These are phyloP conservation scores for Sclerotiophoma versabilis DNA, from an alignment of 2,329 filamentous ascomycete genomes.

Conservation along the genomic window DNA sequence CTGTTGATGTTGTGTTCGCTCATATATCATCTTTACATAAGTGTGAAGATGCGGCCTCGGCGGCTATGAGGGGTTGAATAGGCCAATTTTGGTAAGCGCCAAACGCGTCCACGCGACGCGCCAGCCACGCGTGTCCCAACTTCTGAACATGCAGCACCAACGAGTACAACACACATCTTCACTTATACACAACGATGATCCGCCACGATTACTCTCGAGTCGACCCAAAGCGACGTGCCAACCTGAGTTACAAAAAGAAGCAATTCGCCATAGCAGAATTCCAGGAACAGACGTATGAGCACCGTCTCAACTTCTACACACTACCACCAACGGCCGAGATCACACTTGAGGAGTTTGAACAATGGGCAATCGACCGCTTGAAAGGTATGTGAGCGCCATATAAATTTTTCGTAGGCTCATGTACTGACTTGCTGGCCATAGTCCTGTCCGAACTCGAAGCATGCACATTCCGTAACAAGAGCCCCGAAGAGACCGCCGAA, in stretches of 20 bases:
- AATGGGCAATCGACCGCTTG: slow-evolving; percentile 95
- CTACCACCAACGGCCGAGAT: slow-evolving; percentile 91
- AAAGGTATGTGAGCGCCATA: slow-evolving; percentile 59
- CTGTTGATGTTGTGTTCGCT: too few species aligned
- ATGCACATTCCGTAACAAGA: slow-evolving; percentile 92
- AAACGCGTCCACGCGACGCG: slow-evolving; percentile 34
- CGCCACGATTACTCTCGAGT: slow-evolving; percentile 53
- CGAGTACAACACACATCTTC: slow-evolving; percentile 16
- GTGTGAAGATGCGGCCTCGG: too few species aligned
- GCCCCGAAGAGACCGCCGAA: slow-evolving; percentile 77
- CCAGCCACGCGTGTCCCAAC: slow-evolving; percentile 24
- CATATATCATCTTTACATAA: too few species aligned
- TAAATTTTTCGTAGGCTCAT: accelerated
- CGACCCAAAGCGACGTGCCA: slow-evolving; percentile 76
- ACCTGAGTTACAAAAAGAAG: slow-evolving; percentile 80
- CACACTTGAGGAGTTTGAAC: slow-evolving; percentile 95
- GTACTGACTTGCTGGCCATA: slow-evolving; percentile 43
- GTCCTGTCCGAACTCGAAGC: slow-evolving; percentile 90
- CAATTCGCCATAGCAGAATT: slow-evolving; percentile 82
- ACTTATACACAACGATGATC: slow-evolving; percentile 37
- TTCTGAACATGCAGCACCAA: too few species aligned
- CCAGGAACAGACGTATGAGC: slow-evolving; percentile 79
- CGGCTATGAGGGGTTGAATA: too few species aligned
- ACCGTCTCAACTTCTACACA: slow-evolving; percentile 91
- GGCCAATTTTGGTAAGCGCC: slow-evolving; percentile 11